Evolutionary conservation across 2,329 filamentous ascomycete genomes (phyloP), one percentile per base, ranked within the genome.

Genomic region (Ilyonectria sp.): DNA sequence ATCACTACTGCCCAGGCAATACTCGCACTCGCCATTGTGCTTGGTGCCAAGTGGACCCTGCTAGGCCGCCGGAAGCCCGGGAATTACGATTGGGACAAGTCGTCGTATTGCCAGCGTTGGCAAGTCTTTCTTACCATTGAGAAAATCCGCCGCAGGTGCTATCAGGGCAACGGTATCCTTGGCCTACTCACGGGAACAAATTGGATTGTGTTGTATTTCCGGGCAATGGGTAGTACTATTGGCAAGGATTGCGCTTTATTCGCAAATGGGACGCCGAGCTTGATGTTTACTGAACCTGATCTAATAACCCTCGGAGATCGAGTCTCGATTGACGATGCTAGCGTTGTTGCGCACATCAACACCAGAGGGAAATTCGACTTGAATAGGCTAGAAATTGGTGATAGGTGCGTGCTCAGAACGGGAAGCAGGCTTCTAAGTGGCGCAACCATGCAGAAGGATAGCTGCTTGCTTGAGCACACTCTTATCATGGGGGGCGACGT

Each of bases 201-300:
- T 60, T 90, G 84, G 78, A 78, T 86, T 4, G 82, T 84, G 2
- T 71, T 85, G 60, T 89, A 89, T 77, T 89, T 88, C 78, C 82
- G 85, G 8, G 80, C 83, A 1, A 76, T 89, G 26, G 87, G 87
- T n/a, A 87, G 86, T 3, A 82, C 77, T 0, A 88, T 89, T 50
- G 87, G 87, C 6, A 81, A 82, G 26, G 84, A 90, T 76, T 88
- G 86, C 63, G 85, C 86, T 0, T 78, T 89, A 6, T 89, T 88
- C 59, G 85, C 86, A 1, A 87, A 85, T 46, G 87, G 87, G 0
- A 73, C 78, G 5, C 86, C 87, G 1, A 85, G 81, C 35, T 78
- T 89, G 17, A 82, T 86, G 74, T 87, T 89, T 70, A 90, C 87
- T 0, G 87, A 89, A 77, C 87, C 87, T 1, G 87, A 89, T 63